A percentile compares a stretch with the other conserved stretches of the same genome.
These are phyloP conservation scores for Aspergillus amoenus DNA, from an alignment of 2,329 filamentous ascomycete genomes.

Conservation along the genomic window DNA sequence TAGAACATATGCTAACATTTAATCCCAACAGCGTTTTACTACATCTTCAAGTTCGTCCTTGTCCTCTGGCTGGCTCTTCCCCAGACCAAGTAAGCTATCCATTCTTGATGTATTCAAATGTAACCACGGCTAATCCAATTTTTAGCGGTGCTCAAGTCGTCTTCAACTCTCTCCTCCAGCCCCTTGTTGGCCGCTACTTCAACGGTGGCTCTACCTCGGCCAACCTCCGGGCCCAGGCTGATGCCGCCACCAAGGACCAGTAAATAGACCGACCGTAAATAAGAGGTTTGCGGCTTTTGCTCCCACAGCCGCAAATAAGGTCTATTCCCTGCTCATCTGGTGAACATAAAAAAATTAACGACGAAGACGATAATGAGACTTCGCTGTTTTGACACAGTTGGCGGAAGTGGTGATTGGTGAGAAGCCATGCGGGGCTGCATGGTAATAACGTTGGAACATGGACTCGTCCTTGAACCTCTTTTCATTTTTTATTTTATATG, in stretches of 20 bases:
- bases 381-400: not conserved
- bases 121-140: conserved; percentile 11
- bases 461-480: conserved; percentile 3
- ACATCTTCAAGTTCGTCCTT: conserved; percentile 98
- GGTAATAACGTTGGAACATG: conserved; percentile 6
- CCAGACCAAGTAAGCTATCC: conserved; percentile 73
- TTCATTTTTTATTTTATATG: conserved; percentile 10
- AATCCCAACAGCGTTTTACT: conserved; percentile 74
- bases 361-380: conserved; percentile 6
- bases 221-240: conserved; percentile 85
- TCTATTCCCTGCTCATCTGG: conserved; percentile 21
- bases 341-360: not conserved
- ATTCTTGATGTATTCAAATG: not conserved
- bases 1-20: conserved; percentile 23
- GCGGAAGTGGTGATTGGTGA: not conserved
- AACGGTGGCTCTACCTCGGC: conserved; percentile 71
- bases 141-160: conserved; percentile 87
- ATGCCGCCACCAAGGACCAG: conserved; percentile 63
- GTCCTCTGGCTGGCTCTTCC: conserved; percentile 97
- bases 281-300: conserved; percentile 8
- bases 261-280: conserved; percentile 34
- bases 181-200: conserved; percentile 93
- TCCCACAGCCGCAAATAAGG: conserved; percentile 16
- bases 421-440: not conserved
- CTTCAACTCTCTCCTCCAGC: conserved; percentile 94